A percentile compares a stretch with the other conserved stretches of the same genome.
phyloP scores from a whole-genome alignment of 2,329 filamentous ascomycete species.

The Pseudonectria foliicola region DNA sequence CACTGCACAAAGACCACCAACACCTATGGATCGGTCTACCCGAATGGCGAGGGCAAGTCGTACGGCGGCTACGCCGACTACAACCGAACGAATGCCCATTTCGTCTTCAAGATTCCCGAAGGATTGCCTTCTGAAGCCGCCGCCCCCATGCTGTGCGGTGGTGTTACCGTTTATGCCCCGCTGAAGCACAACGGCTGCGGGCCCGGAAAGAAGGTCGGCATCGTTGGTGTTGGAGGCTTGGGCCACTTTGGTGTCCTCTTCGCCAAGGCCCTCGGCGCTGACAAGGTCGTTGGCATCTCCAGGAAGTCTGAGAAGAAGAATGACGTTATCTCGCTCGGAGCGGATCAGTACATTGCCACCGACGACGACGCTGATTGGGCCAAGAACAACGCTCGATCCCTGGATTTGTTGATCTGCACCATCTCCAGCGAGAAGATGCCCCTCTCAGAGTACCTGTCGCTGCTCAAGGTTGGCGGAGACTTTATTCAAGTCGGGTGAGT shows the following conservation, averaged over 20 bases:
- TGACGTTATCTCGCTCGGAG: conserved; percentile 48
- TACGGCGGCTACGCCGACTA: conserved; percentile 49
- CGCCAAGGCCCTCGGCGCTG: conserved; percentile 57
- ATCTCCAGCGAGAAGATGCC: conserved; percentile 52
- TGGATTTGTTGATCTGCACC: conserved; percentile 67
- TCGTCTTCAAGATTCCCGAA: conserved; percentile 65
- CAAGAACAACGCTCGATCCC: conserved; percentile 44
- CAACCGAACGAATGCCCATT: conserved; percentile 16
- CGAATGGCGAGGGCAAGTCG: conserved; percentile 53
- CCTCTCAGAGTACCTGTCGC: conserved; percentile 47
- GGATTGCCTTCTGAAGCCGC: conserved; percentile 52
- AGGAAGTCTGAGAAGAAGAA: conserved; percentile 50
- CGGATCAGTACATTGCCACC: conserved; percentile 50
- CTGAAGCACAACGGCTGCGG: conserved; percentile 34
- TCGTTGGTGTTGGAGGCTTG: conserved; percentile 59
- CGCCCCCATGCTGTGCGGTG: conserved; percentile 77
- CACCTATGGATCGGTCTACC: conserved; percentile 52
- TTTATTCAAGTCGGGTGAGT: conserved; percentile 53
- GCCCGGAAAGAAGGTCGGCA: conserved; percentile 57
- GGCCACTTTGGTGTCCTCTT: conserved; percentile 62
- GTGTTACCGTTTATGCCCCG: conserved; percentile 70
- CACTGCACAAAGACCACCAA: conserved; percentile 56
- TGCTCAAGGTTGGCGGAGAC: conserved; percentile 50
- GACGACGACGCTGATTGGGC: conserved; percentile 46
- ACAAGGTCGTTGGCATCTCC: conserved; percentile 50